Base-by-base conservation (phyloP, 2,329 filamentous ascomycete species). In the Fusarium cyanostomum region DNA sequence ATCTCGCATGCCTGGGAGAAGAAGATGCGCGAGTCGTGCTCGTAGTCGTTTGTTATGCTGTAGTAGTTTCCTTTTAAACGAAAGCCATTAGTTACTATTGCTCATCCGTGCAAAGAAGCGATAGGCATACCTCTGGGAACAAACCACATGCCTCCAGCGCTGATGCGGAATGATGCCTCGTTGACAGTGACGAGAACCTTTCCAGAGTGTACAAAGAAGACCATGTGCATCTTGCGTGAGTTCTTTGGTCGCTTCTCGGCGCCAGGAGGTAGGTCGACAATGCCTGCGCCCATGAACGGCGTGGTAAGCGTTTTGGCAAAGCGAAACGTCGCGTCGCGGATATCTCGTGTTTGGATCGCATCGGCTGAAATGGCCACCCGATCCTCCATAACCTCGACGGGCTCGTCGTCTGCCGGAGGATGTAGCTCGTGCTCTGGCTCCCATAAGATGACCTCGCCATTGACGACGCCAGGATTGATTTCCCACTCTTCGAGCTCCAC, bases 211-310 rank as follows among this genome's bases (percentile, higher is more conserved):
- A 99, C 90, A 70, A 96, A 97, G 76, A 98, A 98, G 1, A 91
- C 89, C 90, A 99, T 95, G 73, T 97, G 93, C 92, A 97, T 98
- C 79, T 91, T 94, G 62, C 94, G 86, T 31, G 91, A 91, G 77
- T 97, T 98, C 83, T 98, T 98, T 44, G 89, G 86, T 68, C 89
- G 87, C 81, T 99, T 99, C 73, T 91, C 87, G 28, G 91, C 88
- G 3, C 90, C 89, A 0, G 92, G 89, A 7, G 92, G 92, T 46
- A 99, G 80, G 71, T 98, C 94, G 33, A 99, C 91, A 49, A 98
- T 85, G 13, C 95, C 95, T 9, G 91, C 90, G 30, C 93, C 94
- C 75, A 98, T 92, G 76, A 97, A 98, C 0, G 90, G 88, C 60
- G 91, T 82, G 26, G 88, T 92, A 55, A 96, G 84, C 59, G 94